These are phyloP conservation scores for Epichloe aotearoae DNA, from an alignment of 2,329 filamentous ascomycete species.

Conservation along the genomic window DNA sequence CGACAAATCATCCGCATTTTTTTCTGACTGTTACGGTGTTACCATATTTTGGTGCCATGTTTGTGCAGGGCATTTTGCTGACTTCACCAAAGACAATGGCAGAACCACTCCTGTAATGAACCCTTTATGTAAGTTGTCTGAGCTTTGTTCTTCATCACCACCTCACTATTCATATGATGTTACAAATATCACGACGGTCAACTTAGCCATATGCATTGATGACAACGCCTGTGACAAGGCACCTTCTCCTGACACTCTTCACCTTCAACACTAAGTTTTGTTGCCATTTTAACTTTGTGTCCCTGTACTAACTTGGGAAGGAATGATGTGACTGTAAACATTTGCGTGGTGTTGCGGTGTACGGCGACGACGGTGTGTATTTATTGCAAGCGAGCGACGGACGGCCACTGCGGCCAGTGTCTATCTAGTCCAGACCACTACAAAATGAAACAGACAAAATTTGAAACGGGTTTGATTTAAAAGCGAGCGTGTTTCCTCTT, in stretches of 20 bases:
- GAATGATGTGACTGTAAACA: not conserved
- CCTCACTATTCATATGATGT: constrained; percentile 22
- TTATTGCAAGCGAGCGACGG: not conserved
- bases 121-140: constrained; percentile 14
- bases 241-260: constrained; percentile 17
- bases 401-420: not conserved
- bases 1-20: constrained; percentile 24
- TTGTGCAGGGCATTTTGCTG: constrained; percentile 3
- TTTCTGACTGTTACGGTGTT: constrained; percentile 8
- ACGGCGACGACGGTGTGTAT: not conserved
- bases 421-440: not conserved
- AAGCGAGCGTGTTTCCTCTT: too few relatives aligned
- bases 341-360: not conserved
- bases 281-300: not conserved
- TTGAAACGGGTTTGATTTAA: too few relatives aligned
- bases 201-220: constrained; percentile 34
- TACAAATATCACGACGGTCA: constrained; percentile 35
- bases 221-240: constrained; percentile 34
- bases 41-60: constrained; percentile 4
- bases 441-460: not conserved
- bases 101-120: not conserved
- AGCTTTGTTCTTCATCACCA: not conserved
- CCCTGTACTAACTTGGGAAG: constrained; percentile 4
- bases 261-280: not conserved
- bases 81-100: not conserved